phyloP scores from a whole-genome alignment of 805 yeast species.

The Pichia sporocuriosa region DNA sequence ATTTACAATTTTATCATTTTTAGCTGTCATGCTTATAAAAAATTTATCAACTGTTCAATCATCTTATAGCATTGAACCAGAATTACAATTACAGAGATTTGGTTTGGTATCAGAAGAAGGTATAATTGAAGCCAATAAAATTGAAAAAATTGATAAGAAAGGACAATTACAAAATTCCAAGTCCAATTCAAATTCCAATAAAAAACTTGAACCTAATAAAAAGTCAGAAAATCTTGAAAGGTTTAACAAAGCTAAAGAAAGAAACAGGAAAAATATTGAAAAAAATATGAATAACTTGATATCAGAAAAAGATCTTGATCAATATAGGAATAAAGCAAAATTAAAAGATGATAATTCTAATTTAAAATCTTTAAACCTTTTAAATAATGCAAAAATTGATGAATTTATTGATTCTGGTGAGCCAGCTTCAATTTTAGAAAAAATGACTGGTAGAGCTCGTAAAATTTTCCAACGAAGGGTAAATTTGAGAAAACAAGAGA shows the following conservation, averaged over 20 bases:
- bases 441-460: background rate
- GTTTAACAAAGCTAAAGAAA: background rate
- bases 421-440: background rate
- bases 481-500: background rate
- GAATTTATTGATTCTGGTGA: conserved; percentile 1
- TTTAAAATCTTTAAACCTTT: too few relatives aligned
- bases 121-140: background rate
- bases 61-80: background rate
- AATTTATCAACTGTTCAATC: background rate
- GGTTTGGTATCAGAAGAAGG: conserved; percentile 9
- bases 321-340: too few relatives aligned
- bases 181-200: background rate
- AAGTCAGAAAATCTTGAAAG: background rate
- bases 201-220: background rate
- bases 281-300: background rate
- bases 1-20: too few relatives aligned
- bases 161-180: background rate
- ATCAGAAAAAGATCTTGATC: too few relatives aligned
- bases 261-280: background rate
- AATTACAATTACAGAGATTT: conserved; percentile 1
- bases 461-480: background rate
- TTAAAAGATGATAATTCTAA: too few relatives aligned
- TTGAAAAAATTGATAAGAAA: conserved; percentile 5
- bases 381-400: background rate
- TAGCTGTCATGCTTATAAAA: too few relatives aligned